Percentiles rank a stretch among this genome's conserved stretches.
These are phyloP conservation scores for Lecanicillium sp. DNA, from an alignment of 2,329 filamentous ascomycete genomes.

Conservation along the genomic window DNA sequence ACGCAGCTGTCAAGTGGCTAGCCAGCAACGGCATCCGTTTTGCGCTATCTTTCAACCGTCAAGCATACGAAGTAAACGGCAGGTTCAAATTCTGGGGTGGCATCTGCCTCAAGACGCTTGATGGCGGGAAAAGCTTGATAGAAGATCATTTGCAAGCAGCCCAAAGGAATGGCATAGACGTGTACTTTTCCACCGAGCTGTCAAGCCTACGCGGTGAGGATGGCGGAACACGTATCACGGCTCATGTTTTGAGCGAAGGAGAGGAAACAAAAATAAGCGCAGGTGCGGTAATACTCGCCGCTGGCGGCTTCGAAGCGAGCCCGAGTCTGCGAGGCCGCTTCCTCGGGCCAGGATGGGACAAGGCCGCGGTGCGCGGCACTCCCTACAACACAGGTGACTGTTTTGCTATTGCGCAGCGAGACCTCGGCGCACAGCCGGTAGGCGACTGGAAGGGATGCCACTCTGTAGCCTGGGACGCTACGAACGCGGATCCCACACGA, in stretches of 20 bases:
- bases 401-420: constrained; percentile 45
- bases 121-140: constrained; percentile 55
- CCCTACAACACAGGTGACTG: constrained; percentile 58
- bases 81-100: constrained; percentile 62
- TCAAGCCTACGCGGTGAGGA: constrained; percentile 32
- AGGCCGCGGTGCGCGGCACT: constrained; percentile 56
- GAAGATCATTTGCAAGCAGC: constrained; percentile 41
- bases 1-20: constrained; percentile 49
- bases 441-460: constrained; percentile 63
- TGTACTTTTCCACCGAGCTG: constrained; percentile 42
- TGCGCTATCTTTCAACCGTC: constrained; percentile 57
- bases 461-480: constrained; percentile 58
- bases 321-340: constrained; percentile 47
- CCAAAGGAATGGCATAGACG: constrained; percentile 32
- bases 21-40: constrained; percentile 48
- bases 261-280: constrained; percentile 25
- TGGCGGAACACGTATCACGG: constrained; percentile 23
- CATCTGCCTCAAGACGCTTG: constrained; percentile 50
- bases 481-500: constrained; percentile 42
- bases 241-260: constrained; percentile 26
- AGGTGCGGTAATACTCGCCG: constrained; percentile 45
- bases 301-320: constrained; percentile 60
- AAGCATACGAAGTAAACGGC: constrained; percentile 58
- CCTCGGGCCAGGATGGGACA: constrained; percentile 55
- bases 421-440: constrained; percentile 42